A percentile compares a stretch with the other conserved stretches of the same genome.
Conservation (phyloP, 495 filamentous ascomycete species). For the Aspergillus saccharolyticus region DNA sequence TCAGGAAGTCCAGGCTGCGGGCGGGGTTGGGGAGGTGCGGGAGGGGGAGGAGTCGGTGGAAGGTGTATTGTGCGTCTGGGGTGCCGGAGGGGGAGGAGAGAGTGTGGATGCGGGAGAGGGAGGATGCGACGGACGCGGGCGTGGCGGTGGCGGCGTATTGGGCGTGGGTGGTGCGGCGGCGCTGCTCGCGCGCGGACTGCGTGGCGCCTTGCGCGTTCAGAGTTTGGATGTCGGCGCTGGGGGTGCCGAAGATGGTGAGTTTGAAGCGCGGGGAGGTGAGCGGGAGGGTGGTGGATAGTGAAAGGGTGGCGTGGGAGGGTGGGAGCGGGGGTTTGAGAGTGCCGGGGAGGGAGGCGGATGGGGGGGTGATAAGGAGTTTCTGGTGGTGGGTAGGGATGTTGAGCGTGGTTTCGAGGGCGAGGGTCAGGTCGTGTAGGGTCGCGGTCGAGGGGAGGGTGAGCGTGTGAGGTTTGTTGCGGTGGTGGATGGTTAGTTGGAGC, state of each 20-base stretch:
- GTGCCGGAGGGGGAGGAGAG: slow-evolving; percentile 37
- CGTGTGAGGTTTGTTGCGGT: slow-evolving; percentile 67
- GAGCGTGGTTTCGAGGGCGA: slow-evolving; percentile 48
- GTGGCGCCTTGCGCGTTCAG: slow-evolving; percentile 37
- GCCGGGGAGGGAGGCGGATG: slow-evolving; percentile 45
- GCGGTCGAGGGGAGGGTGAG: slow-evolving; percentile 63
- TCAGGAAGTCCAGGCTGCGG: slow-evolving; percentile 64
- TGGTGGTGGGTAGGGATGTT: slow-evolving; percentile 65
- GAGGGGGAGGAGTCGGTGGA: slow-evolving; percentile 71
- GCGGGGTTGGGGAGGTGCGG: slow-evolving; percentile 70
- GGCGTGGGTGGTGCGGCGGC: slow-evolving; percentile 29
- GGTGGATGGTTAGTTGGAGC: slow-evolving; percentile 45
- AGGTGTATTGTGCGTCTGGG: slow-evolving; percentile 69
- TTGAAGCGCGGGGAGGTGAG: slow-evolving; percentile 46
- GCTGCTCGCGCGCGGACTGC: slow-evolving; percentile 33
- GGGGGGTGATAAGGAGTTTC: slow-evolving; percentile 65
- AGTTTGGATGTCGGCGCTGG: slow-evolving; percentile 30
- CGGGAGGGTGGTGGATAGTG: slow-evolving; percentile 26
- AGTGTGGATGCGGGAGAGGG: slow-evolving; percentile 31
- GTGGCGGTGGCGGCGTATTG: slow-evolving; percentile 31
- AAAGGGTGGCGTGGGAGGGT: slow-evolving; percentile 11
- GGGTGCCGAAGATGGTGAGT: slow-evolving; percentile 41
- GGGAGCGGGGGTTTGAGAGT: slow-evolving; percentile 62
- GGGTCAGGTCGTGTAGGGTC: slow-evolving; percentile 65
- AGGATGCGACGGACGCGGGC: slow-evolving; percentile 17